These are phyloP conservation scores for Fennellomyces sp. DNA, from an alignment of 371 early-diverging fungal species.

Conservation along the genomic window DNA sequence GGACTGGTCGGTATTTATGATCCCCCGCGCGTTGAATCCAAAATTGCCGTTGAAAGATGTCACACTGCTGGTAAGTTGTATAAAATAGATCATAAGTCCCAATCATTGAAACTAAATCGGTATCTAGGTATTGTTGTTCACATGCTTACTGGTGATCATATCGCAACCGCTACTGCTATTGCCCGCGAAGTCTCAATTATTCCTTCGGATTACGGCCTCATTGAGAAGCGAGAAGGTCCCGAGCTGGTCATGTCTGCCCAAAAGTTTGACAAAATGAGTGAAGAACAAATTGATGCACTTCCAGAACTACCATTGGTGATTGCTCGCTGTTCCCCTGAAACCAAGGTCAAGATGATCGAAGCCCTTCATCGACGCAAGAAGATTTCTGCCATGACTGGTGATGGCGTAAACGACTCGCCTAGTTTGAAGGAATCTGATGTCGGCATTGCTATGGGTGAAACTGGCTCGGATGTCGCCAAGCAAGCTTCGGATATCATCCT, in stretches of 20 bases:
- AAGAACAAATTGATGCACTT: conserved; percentile 79
- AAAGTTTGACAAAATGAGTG: conserved; percentile 82
- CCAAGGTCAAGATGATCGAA: conserved; percentile 96
- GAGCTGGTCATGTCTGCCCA: conserved; percentile 81
- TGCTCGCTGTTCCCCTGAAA: conserved; percentile 95
- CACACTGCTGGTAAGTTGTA: conserved; percentile 63
- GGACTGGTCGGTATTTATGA: conserved; percentile 95
- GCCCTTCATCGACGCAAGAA: conserved; percentile 85
- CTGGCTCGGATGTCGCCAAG: conserved; percentile 91
- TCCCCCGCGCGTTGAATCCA: conserved; percentile 83
- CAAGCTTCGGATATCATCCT: conserved; percentile 92
- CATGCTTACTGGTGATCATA: conserved; percentile 93
- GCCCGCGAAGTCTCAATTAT: conserved; percentile 90
- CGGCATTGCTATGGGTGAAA: conserved; percentile 92
- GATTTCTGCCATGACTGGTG: conserved; percentile 84
- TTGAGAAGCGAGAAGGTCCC: conserved; percentile 20
- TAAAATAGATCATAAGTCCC: too few species aligned
- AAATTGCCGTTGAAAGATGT: conserved; percentile 82
- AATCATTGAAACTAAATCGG: not conserved
- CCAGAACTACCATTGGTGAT: conserved; percentile 88
- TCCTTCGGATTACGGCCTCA: conserved; percentile 45
- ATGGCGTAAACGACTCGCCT: conserved; percentile 93
- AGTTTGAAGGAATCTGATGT: conserved; percentile 91
- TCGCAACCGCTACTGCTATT: conserved; percentile 90
- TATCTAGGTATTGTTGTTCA: conserved; percentile 76